These are phyloP conservation scores for Penicillium fuscoglaucum DNA, from an alignment of 2,329 filamentous ascomycete species.

Conservation along the genomic window DNA sequence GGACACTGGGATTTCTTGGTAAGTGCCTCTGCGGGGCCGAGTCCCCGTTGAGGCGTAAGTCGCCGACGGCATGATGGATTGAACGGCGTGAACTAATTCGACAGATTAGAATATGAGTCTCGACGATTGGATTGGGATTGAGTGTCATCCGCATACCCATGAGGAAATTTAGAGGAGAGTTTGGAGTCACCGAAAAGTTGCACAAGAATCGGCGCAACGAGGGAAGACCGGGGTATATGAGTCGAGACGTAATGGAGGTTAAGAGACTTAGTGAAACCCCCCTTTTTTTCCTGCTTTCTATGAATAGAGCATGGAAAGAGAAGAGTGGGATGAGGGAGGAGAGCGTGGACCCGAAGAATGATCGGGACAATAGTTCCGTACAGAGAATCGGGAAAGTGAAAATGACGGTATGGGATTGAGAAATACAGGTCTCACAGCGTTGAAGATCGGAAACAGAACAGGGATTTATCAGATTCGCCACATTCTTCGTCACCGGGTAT, in stretches of 20 bases:
- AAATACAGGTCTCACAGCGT: neutral
- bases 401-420: conserved; percentile 6
- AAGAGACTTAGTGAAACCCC: neutral
- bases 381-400: neutral
- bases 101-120: neutral
- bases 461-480: conserved; percentile 15
- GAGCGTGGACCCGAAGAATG: conserved; percentile 10
- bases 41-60: conserved; percentile 26
- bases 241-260: neutral
- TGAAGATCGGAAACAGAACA: conserved; percentile 2
- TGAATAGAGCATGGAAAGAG: neutral
- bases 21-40: conserved; percentile 27
- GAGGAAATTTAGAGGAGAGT: neutral
- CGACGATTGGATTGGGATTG: neutral
- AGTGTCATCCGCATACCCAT: conserved; percentile 2
- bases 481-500: conserved; percentile 8
- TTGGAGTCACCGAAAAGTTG: neutral
- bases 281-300: neutral
- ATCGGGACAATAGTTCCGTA: conserved; percentile 6
- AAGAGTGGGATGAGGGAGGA: conserved; percentile 8
- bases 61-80: conserved; percentile 29
- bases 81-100: conserved; percentile 34
- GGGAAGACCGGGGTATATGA: conserved; percentile 1
- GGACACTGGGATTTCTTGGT: conserved; percentile 37
- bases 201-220: neutral